A percentile compares a stretch with the other conserved stretches of the same genome.
phyloP scores from a whole-genome alignment of 176 grass and related monocot species.

The Lolium rigidum region DNA sequence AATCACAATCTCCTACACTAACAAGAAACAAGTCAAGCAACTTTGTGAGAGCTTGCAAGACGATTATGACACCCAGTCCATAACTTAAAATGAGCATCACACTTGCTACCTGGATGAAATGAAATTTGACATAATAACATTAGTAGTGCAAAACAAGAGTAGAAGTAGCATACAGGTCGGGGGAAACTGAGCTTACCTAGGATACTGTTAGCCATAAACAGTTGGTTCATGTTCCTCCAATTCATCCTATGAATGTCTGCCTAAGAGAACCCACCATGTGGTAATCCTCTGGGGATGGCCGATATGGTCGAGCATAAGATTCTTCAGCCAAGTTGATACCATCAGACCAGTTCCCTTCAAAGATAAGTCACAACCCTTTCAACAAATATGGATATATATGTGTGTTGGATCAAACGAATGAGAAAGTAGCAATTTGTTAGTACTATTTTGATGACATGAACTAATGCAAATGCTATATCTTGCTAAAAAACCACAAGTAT shows the following conservation, averaged over 20 bases:
- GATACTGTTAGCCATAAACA: not conserved
- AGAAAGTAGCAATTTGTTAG: not conserved
- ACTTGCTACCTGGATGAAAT: not conserved
- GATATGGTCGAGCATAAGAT: not conserved
- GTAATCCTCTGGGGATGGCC: not conserved
- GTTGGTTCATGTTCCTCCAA: not conserved
- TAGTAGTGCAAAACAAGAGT: not conserved
- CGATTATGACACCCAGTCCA: too few relatives aligned
- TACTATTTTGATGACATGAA: too few relatives aligned
- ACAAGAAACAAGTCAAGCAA: too few relatives aligned
- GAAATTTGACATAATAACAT: not conserved
- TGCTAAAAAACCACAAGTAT: not conserved
- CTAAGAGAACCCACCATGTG: not conserved
- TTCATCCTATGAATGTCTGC: constrained; percentile 30
- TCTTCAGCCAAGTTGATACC: not conserved
- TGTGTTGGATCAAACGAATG: not conserved
- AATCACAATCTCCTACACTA: too few relatives aligned
- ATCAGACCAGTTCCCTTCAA: constrained; percentile 10
- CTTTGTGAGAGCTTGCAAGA: too few relatives aligned
- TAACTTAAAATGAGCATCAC: not conserved
- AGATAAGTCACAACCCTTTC: not conserved
- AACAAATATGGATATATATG: not conserved
- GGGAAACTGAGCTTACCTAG: not conserved
- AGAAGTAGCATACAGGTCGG: not conserved
- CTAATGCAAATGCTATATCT: too few relatives aligned